Base-by-base conservation (phyloP, 768 basidiomycete species). In the Rhizopogon vulgaris region DNA sequence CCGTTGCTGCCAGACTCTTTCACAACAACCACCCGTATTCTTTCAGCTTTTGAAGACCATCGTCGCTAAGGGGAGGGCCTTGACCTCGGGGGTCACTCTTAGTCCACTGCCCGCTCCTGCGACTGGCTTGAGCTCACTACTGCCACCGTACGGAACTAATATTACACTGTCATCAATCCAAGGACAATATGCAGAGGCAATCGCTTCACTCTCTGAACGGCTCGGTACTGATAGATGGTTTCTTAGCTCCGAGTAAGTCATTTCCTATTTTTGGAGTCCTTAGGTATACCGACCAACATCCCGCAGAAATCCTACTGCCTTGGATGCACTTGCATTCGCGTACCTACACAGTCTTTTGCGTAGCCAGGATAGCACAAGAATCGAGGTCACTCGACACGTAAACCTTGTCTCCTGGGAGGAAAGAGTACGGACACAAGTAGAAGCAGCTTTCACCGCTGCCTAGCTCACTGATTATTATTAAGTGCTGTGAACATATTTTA, bases 381-480 rank as follows among this genome's bases (percentile, higher is more conserved):
- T 80, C 36, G 84, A 87, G 60, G 82, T 90, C 27, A 77, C 80
- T 11, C 79, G 82, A 46, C 82, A 80, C 53, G 82, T 79, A 38
- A 92, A 92, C 60, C 83, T 93, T 38, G 81, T 90, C 43, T 79
- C 80, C 28, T 93, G 90, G 89, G 89, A 92, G 63, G 78, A 72
- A 58, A 72, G 81, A 30, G 83, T 92, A 17, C 78, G 85, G 30
- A 66, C 72, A 14, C 69, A 77, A 43, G 81, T 91, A 7, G 71
- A 75, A 37, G 71, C 70, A 41, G 76, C 80, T 3, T 89, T 87
- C 57, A 55, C 52, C 30, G 42, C 49, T 10, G 25, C 55, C 14
- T 46, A 46, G 22, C 10, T 28, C 32, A 9, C 8, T 28, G 28
- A 28, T 11, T 34, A 34, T 34, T 12, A 34, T 34, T 34, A 34